phyloP scores from a whole-genome alignment of 805 yeast species.

The Wickerhamiella musiphila region DNA sequence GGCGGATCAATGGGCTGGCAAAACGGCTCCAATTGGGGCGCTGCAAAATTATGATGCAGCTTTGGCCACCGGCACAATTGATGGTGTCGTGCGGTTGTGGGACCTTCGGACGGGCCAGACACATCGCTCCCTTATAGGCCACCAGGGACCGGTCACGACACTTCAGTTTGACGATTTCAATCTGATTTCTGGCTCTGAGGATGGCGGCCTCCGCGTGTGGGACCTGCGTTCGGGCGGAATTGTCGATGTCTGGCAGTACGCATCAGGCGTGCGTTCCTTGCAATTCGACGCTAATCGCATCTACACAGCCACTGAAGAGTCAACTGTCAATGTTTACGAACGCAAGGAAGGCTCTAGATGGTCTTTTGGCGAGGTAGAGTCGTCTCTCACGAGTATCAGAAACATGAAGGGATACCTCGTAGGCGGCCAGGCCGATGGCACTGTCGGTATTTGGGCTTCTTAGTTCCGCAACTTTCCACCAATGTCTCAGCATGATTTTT shows the following conservation, averaged over 20 bases:
- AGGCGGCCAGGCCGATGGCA: conserved; percentile 46
- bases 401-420: conserved; percentile 49
- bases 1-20: conserved; percentile 4
- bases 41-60: conserved; percentile 62
- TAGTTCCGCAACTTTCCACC: conserved; percentile 5
- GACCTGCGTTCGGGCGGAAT: conserved; percentile 53
- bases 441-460: conserved; percentile 47
- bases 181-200: conserved; percentile 45
- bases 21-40: conserved; percentile 35
- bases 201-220: conserved; percentile 52
- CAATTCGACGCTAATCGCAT: conserved; percentile 44
- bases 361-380: conserved; percentile 30
- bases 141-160: conserved; percentile 49
- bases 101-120: conserved; percentile 50
- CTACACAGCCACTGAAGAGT: conserved; percentile 34
- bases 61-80: conserved; percentile 60
- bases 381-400: conserved; percentile 27
- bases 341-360: conserved; percentile 36
- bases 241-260: conserved; percentile 43
- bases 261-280: conserved; percentile 34
- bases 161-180: conserved; percentile 52
- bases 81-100: conserved; percentile 62
- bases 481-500: background rate
- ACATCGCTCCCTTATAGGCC: conserved; percentile 28
- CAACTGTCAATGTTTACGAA: conserved; percentile 39